Evolutionary conservation across 805 yeast species (phyloP).

Genomic region (Saitoella complicata): DNA sequence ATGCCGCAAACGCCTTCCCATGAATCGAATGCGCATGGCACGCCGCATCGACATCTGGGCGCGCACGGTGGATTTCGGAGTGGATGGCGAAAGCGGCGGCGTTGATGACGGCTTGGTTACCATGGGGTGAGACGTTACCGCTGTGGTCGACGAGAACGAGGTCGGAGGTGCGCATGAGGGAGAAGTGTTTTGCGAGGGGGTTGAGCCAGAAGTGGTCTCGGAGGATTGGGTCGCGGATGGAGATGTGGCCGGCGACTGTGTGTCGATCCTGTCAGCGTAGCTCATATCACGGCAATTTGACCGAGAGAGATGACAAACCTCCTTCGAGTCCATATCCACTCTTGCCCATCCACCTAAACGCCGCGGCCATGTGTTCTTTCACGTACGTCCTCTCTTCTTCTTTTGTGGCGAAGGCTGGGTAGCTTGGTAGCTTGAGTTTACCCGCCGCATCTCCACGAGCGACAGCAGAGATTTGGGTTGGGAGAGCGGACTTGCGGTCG

Average conservation of each 20-base stretch:
- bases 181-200: slow-evolving; percentile 69
- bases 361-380: not conserved
- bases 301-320: too few species aligned
- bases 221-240: slow-evolving; percentile 68
- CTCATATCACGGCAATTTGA: too few species aligned
- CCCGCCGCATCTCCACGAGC: too few species aligned
- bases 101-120: slow-evolving; percentile 38
- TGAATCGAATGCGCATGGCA: not conserved
- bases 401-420: not conserved
- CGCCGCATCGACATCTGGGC: slow-evolving; percentile 31
- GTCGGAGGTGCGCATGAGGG: slow-evolving; percentile 40
- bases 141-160: slow-evolving; percentile 47
- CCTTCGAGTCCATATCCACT: not conserved
- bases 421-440: too few species aligned
- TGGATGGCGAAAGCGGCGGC: slow-evolving; percentile 60
- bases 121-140: slow-evolving; percentile 48
- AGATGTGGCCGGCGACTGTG: slow-evolving; percentile 57
- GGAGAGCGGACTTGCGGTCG: too few species aligned
- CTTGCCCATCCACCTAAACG: not conserved
- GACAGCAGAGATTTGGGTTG: too few species aligned
- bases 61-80: slow-evolving; percentile 46
- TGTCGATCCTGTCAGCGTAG: slow-evolving; percentile 27
- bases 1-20: not conserved
- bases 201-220: slow-evolving; percentile 79
- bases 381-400: not conserved